Conservation (phyloP, 768 basidiomycete genomes). For the Boletellus ananiceps region DNA sequence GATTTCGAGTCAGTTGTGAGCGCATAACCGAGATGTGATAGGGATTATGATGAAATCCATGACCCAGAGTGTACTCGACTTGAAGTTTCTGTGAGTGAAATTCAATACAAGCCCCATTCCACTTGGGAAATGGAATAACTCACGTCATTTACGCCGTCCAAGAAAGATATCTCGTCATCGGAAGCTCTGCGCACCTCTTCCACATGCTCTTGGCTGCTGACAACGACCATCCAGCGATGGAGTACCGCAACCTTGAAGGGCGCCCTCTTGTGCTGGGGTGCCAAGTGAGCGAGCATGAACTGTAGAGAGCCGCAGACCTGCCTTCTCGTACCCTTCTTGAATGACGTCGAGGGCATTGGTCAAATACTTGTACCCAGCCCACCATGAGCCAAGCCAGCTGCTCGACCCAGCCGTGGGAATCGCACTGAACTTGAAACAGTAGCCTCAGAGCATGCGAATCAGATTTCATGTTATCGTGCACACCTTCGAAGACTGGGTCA, state of each 20-base stretch:
- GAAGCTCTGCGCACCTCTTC: conserved; percentile 40
- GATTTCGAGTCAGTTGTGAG: conserved; percentile 34
- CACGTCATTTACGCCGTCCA: conserved; percentile 32
- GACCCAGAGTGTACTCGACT: conserved; percentile 35
- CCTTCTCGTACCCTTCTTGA: conserved; percentile 30
- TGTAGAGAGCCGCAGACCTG: conserved; percentile 10
- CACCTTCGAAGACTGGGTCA: conserved; percentile 2
- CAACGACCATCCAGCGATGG: conserved; percentile 1
- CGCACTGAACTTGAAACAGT: conserved; percentile 14
- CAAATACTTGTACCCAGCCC: conserved; percentile 13
- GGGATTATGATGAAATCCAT: conserved; percentile 22
- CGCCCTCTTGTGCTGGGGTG: conserved; percentile 21
- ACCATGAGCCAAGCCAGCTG: conserved; percentile 24
- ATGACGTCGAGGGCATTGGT: conserved; percentile 17
- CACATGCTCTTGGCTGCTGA: conserved; percentile 26
- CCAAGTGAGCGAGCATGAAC: neutral
- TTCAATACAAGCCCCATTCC: neutral
- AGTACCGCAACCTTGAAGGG: conserved; percentile 29
- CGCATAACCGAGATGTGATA: conserved; percentile 31
- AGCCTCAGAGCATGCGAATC: neutral
- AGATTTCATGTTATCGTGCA: neutral
- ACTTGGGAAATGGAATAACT: conserved; percentile 1
- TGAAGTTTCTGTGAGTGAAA: conserved; percentile 31
- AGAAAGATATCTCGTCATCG: conserved; percentile 35
- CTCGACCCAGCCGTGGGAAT: conserved; percentile 29